A percentile compares a stretch with the other conserved stretches of the same genome.
Evolutionary conservation across 306 rosid species (phyloP).

Genomic region (Vachellia pachyceras): DNA sequence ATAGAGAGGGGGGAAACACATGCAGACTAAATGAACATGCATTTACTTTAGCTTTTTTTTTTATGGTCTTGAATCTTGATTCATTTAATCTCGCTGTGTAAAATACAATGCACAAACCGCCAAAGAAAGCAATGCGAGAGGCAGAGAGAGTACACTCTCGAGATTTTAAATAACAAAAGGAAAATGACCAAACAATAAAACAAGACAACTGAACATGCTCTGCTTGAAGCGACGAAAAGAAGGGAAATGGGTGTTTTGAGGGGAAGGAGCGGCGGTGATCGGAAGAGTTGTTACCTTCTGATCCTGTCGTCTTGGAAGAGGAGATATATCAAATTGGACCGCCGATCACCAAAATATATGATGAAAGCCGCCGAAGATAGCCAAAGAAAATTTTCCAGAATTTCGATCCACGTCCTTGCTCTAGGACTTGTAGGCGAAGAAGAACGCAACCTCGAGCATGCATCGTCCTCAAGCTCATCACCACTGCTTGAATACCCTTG

Average conservation of each 20-base stretch:
- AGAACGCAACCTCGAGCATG: slow-evolving; percentile 70
- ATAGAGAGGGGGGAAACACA: background rate
- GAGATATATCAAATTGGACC: slow-evolving; percentile 80
- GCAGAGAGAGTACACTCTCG: background rate
- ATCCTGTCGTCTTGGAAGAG: slow-evolving; percentile 78
- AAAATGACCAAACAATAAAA: too few species aligned
- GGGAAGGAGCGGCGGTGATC: background rate
- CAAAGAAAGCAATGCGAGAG: background rate
- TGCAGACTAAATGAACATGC: background rate
- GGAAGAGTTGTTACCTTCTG: slow-evolving; percentile 63
- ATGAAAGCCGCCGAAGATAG: slow-evolving; percentile 82
- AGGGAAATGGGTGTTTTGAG: background rate
- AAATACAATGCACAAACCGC: background rate
- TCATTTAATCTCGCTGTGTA: background rate
- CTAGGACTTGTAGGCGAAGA: slow-evolving; percentile 53
- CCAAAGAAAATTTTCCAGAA: slow-evolving; percentile 84
- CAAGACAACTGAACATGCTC: background rate
- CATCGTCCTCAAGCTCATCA: slow-evolving; percentile 98
- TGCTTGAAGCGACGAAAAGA: background rate
- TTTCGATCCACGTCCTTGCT: slow-evolving; percentile 68
- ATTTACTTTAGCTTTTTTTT: background rate
- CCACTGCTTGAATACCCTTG: slow-evolving; percentile 94
- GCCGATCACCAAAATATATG: slow-evolving; percentile 82
- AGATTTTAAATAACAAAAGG: too few species aligned
- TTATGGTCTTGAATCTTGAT: background rate